Conservation (phyloP, 305 asterid genomes). For the Fraxinus ornus region DNA sequence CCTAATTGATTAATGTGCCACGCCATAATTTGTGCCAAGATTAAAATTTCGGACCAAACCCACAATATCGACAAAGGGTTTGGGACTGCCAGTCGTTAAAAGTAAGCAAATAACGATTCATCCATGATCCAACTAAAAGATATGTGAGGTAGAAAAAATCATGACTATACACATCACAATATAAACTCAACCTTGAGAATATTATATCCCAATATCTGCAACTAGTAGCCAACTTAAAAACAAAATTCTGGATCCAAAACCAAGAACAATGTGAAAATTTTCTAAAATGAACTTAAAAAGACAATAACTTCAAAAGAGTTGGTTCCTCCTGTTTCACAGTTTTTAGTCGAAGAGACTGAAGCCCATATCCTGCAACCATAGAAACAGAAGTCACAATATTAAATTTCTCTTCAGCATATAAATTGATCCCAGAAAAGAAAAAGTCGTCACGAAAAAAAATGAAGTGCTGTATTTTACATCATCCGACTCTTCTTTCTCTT, state of each 20-base stretch:
- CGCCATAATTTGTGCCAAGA: no score
- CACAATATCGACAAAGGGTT: not conserved
- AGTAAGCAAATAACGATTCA: not conserved
- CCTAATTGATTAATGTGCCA: not conserved
- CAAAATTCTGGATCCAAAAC: conserved; percentile 29
- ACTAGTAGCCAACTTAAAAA: conserved; percentile 7
- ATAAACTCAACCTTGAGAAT: not conserved
- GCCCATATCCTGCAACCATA: conserved; percentile 34
- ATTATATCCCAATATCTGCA: conserved; percentile 17
- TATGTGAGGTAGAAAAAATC: not conserved
- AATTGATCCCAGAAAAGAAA: not conserved
- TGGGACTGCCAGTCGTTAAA: not conserved
- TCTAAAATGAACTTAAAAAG: conserved; percentile 23
- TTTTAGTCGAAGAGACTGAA: conserved; percentile 37
- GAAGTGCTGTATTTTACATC: conserved; percentile 24
- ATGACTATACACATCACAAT: not conserved
- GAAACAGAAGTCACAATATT: not conserved
- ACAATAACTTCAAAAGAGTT: not conserved
- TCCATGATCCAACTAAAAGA: not conserved
- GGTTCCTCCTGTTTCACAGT: not conserved
- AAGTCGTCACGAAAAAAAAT: no score
- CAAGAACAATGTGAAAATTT: not conserved
- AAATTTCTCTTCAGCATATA: not conserved
- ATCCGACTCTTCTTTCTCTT: conserved; percentile 44
- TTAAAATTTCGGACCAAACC: not conserved